These are phyloP conservation scores for Lyophyllum atratum DNA, from an alignment of 768 basidiomycete species.

Conservation along the genomic window DNA sequence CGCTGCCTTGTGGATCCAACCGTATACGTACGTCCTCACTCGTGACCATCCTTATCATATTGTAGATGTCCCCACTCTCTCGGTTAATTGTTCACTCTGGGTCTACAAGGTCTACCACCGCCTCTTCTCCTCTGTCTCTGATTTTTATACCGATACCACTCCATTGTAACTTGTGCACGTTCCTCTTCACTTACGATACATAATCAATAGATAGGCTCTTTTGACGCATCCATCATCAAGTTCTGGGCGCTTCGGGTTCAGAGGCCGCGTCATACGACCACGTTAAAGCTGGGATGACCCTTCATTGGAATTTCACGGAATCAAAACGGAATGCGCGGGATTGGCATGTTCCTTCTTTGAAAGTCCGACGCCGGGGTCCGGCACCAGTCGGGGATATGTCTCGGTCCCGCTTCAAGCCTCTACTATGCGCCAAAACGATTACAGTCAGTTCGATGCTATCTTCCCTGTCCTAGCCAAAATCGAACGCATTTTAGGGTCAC, in stretches of 20 bases:
- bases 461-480: no score
- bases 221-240: background rate
- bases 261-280: no score
- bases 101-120: background rate
- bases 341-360: background rate
- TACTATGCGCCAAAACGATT: no score
- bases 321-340: slow-evolving; percentile 5
- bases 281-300: no score
- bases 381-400: no score
- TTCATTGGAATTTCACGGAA: background rate
- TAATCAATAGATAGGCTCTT: background rate
- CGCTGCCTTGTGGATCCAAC: background rate
- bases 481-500: no score
- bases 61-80: background rate
- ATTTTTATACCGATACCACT: no score
- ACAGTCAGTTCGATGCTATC: no score
- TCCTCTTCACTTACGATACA: background rate
- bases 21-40: background rate
- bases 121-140: background rate
- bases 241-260: no score
- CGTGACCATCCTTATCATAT: background rate
- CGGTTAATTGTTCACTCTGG: background rate
- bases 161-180: background rate
- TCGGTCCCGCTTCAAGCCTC: background rate
- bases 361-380: background rate